phyloP scores from a whole-genome alignment of 1,139 yeast genomes.

The Maudiozyma humilis region DNA sequence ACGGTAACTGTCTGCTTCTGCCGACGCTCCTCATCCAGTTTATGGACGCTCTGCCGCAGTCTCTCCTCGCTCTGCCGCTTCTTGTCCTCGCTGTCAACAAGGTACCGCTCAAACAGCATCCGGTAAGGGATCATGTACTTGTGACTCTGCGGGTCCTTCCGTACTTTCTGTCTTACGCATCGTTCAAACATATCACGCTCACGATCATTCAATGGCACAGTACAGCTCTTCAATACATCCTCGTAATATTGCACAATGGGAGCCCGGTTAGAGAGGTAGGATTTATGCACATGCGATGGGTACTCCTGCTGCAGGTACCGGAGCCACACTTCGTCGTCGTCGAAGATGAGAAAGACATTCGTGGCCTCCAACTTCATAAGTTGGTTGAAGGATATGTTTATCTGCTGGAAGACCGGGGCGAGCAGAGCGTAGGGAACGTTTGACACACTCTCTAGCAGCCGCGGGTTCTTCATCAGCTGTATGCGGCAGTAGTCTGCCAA shows the following conservation, averaged over 20 bases:
- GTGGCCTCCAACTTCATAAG: constrained; percentile 37
- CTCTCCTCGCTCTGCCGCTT: constrained; percentile 45
- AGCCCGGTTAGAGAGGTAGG: constrained; percentile 17
- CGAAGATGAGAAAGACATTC: constrained; percentile 41
- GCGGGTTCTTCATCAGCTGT: constrained; percentile 22
- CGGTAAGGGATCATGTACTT: constrained; percentile 34
- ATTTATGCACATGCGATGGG: constrained; percentile 34
- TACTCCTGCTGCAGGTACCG: constrained; percentile 41
- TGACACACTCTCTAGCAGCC: constrained; percentile 35
- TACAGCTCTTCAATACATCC: constrained; percentile 8
- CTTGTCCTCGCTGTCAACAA: constrained; percentile 39
- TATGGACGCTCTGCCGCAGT: constrained; percentile 39
- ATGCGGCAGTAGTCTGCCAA: constrained; percentile 21
- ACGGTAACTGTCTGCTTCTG: constrained; percentile 38
- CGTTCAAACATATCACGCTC: constrained; percentile 11
- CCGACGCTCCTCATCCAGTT: constrained; percentile 38
- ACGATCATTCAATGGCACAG: constrained; percentile 6
- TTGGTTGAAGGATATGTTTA: constrained; percentile 45
- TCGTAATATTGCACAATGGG: constrained; percentile 18
- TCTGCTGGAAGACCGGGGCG: constrained; percentile 37
- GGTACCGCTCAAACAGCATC: constrained; percentile 38
- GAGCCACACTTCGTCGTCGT: constrained; percentile 48
- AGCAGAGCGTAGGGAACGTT: constrained; percentile 44
- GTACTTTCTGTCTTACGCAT: constrained; percentile 11
- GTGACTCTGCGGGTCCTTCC: constrained; percentile 16